These are phyloP conservation scores for Tetracladium marchalianum DNA, from an alignment of 495 filamentous ascomycete genomes.

Conservation along the genomic window DNA sequence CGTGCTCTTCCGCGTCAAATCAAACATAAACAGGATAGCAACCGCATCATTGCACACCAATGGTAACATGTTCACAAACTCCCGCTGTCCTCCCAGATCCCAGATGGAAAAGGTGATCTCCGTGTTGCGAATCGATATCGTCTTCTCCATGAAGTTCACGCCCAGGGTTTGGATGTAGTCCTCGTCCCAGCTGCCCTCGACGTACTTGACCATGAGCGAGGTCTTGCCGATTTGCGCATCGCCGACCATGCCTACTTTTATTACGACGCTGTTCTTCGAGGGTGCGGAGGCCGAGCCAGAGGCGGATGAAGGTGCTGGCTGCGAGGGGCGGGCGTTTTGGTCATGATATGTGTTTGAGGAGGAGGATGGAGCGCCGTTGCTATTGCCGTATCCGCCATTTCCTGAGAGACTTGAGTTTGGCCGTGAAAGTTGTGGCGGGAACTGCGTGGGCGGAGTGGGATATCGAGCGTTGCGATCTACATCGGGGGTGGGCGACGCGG, in stretches of 20 bases:
- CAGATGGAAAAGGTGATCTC: constrained; percentile 99
- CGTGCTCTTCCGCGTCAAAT: constrained; percentile 94
- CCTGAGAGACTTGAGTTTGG: constrained; percentile 42
- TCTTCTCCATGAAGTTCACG: constrained; percentile 99
- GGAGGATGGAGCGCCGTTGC: constrained; percentile 2
- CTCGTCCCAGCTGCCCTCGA: constrained; percentile 98
- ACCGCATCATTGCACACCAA: constrained; percentile 98
- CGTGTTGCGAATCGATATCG: constrained; percentile 98
- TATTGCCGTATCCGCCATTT: constrained; percentile 26
- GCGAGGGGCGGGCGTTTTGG: constrained; percentile 14
- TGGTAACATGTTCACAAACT: constrained; percentile 99
- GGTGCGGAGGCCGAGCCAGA: constrained; percentile 15
- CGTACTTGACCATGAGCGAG: constrained; percentile 98
- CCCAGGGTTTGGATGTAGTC: constrained; percentile 98
- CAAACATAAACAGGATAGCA: constrained; percentile 98
- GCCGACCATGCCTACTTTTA: constrained; percentile 99
- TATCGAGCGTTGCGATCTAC: constrained; percentile 17
- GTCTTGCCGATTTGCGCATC: constrained; percentile 99
- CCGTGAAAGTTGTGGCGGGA: constrained; percentile 19
- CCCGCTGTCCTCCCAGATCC: constrained; percentile 95
- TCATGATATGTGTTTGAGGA: constrained; percentile 13
- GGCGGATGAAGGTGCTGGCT: background rate
- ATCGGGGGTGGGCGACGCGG: constrained; percentile 17
- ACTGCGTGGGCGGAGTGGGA: constrained; percentile 16
- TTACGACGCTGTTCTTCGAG: constrained; percentile 61